Evolutionary conservation across 208 protist species (phyloP).

Genomic region (Ichthyophonus hoferi): DNA sequence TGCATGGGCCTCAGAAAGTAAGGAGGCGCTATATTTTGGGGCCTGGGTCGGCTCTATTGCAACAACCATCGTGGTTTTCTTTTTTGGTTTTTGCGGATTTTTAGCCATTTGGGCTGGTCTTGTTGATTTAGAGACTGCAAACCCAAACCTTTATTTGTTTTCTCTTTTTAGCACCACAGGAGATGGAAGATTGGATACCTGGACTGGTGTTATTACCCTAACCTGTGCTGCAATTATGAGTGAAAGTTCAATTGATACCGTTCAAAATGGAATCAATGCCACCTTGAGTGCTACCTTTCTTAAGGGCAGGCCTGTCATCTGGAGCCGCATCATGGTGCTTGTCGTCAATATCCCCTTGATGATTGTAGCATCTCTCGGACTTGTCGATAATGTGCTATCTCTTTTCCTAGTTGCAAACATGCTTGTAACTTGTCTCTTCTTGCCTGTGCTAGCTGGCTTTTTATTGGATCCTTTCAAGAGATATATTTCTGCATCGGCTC

Average conservation of each 20-base stretch:
- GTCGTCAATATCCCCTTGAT: conserved; percentile 18
- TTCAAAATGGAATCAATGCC: conserved; percentile 7
- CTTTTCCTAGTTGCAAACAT: conserved; percentile 21
- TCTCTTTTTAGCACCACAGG: background rate
- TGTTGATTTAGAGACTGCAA: background rate
- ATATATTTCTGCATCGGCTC: background rate
- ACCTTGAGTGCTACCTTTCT: background rate
- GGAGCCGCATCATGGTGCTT: background rate
- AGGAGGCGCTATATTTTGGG: conserved; percentile 10
- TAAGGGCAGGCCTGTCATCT: background rate
- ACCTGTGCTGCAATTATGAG: conserved; percentile 10
- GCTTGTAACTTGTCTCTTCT: background rate
- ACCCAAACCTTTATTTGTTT: conserved; percentile 21
- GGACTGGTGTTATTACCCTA: background rate
- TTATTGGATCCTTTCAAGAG: background rate
- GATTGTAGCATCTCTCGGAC: background rate
- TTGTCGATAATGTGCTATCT: background rate
- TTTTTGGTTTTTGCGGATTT: conserved; percentile 17
- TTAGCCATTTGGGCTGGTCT: conserved; percentile 7
- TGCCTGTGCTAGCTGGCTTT: background rate
- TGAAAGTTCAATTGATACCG: conserved; percentile 9
- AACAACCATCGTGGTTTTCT: background rate
- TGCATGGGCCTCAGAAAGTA: conserved; percentile 22
- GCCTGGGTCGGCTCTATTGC: background rate
- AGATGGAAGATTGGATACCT: background rate